Evolutionary conservation across 495 filamentous ascomycete genomes (phyloP).

Genomic region (Beverwykella pulmonaria): DNA sequence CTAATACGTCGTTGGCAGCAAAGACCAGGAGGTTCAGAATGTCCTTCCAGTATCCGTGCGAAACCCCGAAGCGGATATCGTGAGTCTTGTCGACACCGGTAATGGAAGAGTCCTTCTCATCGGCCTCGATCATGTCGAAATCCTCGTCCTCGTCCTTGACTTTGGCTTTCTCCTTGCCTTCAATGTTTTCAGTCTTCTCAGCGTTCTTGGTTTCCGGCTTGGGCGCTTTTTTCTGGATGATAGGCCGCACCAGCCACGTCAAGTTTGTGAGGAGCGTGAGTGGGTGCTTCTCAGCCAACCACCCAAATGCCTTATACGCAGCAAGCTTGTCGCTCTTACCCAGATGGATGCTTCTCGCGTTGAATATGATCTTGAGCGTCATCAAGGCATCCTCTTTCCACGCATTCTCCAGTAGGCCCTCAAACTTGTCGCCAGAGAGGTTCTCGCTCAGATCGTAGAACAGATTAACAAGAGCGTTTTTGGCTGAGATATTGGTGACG

Average conservation of each 20-base stretch:
- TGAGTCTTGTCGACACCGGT: slow-evolving; percentile 24
- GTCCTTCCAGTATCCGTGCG: slow-evolving; percentile 57
- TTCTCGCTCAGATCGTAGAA: slow-evolving; percentile 50
- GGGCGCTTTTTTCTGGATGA: slow-evolving; percentile 50
- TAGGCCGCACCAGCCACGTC: slow-evolving; percentile 51
- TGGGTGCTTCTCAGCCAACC: slow-evolving; percentile 52
- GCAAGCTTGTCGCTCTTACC: slow-evolving; percentile 48
- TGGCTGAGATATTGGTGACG: slow-evolving; percentile 48
- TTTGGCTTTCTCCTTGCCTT: slow-evolving; percentile 13
- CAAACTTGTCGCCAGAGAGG: slow-evolving; percentile 39
- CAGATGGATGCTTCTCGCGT: slow-evolving; percentile 55
- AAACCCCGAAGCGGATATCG: slow-evolving; percentile 49
- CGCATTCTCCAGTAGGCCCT: slow-evolving; percentile 45
- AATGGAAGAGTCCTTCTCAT: slow-evolving; percentile 28
- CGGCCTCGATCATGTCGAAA: slow-evolving; percentile 38
- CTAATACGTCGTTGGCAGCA: slow-evolving; percentile 45
- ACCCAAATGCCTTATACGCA: slow-evolving; percentile 54
- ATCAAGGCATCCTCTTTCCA: slow-evolving; percentile 48
- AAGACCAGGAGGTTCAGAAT: slow-evolving; percentile 54
- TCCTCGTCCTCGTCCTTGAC: slow-evolving; percentile 36
- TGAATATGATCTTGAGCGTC: slow-evolving; percentile 57
- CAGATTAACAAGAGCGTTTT: slow-evolving; percentile 48
- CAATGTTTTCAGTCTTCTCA: slow-evolving; percentile 19
- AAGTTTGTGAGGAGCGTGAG: slow-evolving; percentile 50
- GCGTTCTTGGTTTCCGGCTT: slow-evolving; percentile 36